Evolutionary conservation across 768 basidiomycete species (phyloP).

Genomic region (Boletellus ananas): DNA sequence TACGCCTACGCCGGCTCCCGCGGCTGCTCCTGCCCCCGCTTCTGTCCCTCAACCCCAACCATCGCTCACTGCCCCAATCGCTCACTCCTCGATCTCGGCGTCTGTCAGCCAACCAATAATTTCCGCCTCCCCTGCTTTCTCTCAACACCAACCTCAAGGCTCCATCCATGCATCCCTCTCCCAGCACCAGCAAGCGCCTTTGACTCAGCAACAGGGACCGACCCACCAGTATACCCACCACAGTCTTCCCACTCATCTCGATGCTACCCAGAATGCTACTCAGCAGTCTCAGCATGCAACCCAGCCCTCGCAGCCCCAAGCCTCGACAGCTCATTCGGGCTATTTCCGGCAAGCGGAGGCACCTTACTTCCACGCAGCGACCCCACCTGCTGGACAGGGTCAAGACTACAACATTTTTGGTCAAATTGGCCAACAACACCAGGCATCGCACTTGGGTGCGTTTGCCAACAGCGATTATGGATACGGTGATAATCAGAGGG

Average conservation of each 20-base stretch:
- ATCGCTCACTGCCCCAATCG: constrained; percentile 24
- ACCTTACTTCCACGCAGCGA: constrained; percentile 76
- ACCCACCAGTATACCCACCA: constrained; percentile 60
- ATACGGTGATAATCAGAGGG: constrained; percentile 64
- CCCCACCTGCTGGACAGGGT: constrained; percentile 63
- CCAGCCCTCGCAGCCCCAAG: constrained; percentile 36
- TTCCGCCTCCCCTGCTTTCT: constrained; percentile 22
- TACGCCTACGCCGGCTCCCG: constrained; percentile 2
- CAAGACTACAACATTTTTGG: constrained; percentile 66
- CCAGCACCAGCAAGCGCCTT: constrained; percentile 31
- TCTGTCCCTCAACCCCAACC: constrained; percentile 24
- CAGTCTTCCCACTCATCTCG: constrained; percentile 58
- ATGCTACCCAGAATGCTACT: constrained; percentile 46
- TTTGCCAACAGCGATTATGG: constrained; percentile 65
- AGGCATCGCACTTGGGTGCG: constrained; percentile 45
- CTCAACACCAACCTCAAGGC: constrained; percentile 33
- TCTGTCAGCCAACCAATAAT: constrained; percentile 33
- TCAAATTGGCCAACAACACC: constrained; percentile 57
- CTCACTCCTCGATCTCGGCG: constrained; percentile 33
- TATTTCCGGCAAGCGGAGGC: constrained; percentile 71
- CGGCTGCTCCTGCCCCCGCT: not conserved
- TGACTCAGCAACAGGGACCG: constrained; percentile 35
- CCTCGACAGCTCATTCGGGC: constrained; percentile 56
- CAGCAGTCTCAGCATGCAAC: constrained; percentile 43
- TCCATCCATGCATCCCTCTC: constrained; percentile 26